Base-by-base conservation (phyloP, 169 alveolate genomes). In the Plasmodium yoelii region DNA sequence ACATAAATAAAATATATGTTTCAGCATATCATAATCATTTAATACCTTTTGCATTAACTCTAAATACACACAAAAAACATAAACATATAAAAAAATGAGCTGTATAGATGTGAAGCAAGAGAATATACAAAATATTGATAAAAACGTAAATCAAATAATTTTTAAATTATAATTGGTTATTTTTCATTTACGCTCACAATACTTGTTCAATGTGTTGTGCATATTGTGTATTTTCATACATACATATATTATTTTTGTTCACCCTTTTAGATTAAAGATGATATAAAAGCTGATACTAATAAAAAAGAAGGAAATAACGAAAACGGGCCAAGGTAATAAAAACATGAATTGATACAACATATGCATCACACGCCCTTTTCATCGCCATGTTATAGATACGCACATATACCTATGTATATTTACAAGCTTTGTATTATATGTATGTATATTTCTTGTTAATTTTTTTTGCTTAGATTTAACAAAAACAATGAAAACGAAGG, bases 51-150 rank as follows among this genome's bases (percentile, higher is more conserved):
- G 7, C 39, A 8, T 18, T 53, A 71, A 71, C 22, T 42, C 55
- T 13, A 71, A 53, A 51, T 12, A 71, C 51, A 56, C 22, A 28
- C 42, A 55, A 67, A 51, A 26, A 51, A 13, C 28, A 69, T 44
- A 69, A 69, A 56, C 42, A 53, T 49, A 53, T 22, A 51, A 57
- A 57, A 75, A 75, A 65, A 75, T 75, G 88, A 75, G 77, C 57
- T 75, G 88, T 59, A 61, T 75, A 56, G 88, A 75, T 47, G 7
- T 75, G 59, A 75, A 75, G 42, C 77, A 75, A 57, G 71, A 63
- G 42, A 63, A 61, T 75, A 57, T 75, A 28, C 88, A 75, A 22
- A 47, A 64, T 69, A 75, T 63, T 75, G 61, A 63, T 34, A 22
- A 61, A 75, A 75, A 75, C 44, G 56, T 57, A 57, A 75, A 75